These are phyloP conservation scores for Amanita fuliginea DNA, from an alignment of 768 basidiomycete genomes.

Conservation along the genomic window DNA sequence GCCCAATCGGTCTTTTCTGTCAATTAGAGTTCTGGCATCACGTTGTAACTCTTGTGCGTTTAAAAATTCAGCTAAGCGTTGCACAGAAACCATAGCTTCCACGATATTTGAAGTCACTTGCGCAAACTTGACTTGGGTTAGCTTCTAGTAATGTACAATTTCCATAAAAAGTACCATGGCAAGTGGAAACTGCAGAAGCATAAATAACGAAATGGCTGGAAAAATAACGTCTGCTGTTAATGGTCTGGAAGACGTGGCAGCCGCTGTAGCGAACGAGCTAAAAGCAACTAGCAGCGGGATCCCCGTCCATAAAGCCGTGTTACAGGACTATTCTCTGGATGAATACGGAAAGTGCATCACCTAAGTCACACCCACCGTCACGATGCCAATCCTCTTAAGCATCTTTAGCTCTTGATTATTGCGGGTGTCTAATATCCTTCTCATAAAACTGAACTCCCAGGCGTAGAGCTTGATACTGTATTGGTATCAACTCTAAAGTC, in stretches of 20 bases:
- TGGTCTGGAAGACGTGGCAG: conserved; percentile 47
- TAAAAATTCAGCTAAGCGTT: conserved; percentile 69
- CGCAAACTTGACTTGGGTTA: conserved; percentile 35
- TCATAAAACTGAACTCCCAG: conserved; percentile 89
- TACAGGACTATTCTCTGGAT: conserved; percentile 33
- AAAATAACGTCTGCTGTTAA: conserved; percentile 89
- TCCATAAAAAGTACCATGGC: conserved; percentile 47
- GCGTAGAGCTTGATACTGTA: conserved; percentile 80
- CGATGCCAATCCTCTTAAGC: conserved; percentile 74
- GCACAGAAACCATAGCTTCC: conserved; percentile 77
- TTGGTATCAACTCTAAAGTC: neutral
- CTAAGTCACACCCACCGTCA: conserved; percentile 33
- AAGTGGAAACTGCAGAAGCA: conserved; percentile 79
- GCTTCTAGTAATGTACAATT: neutral
- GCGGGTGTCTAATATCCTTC: conserved; percentile 66
- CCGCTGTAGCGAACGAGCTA: conserved; percentile 71
- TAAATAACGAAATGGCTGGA: conserved; percentile 88
- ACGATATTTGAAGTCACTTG: conserved; percentile 74
- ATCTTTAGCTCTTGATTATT: conserved; percentile 76
- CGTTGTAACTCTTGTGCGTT: conserved; percentile 68
- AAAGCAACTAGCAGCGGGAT: conserved; percentile 72
- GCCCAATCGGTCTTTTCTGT: conserved; percentile 30
- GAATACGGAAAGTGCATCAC: conserved; percentile 1
- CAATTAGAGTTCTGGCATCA: conserved; percentile 55
- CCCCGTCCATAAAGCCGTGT: conserved; percentile 53